Evolutionary conservation across 306 rosid genomes (phyloP).

Genomic region (Fagus crenata): DNA sequence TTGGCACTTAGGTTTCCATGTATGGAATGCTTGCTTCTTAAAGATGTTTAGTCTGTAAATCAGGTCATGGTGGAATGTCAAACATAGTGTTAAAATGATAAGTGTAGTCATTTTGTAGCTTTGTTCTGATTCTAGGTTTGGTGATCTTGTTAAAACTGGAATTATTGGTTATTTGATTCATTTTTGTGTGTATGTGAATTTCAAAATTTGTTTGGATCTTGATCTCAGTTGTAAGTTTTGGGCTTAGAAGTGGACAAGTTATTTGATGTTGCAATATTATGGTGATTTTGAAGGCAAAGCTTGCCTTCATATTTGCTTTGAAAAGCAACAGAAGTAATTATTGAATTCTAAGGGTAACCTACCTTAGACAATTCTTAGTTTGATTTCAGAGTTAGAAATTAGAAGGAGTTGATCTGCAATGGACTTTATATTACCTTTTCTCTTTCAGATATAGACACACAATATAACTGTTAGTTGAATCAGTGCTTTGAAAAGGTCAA

Average conservation of each 20-base stretch:
- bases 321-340: neutral
- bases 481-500: too few relatives aligned
- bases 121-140: neutral
- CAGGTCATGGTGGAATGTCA: neutral
- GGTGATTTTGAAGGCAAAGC: neutral
- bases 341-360: neutral
- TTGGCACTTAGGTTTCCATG: neutral
- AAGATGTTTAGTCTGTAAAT: neutral
- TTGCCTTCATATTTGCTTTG: neutral
- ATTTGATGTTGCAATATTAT: neutral
- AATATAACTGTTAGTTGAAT: too few relatives aligned
- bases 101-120: neutral
- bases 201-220: neutral
- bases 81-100: neutral
- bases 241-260: neutral
- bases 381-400: too few relatives aligned
- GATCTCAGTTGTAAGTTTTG: neutral
- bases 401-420: too few relatives aligned
- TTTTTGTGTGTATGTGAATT: neutral
- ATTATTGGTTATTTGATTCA: neutral
- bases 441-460: too few relatives aligned
- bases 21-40: neutral
- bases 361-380: too few relatives aligned
- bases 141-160: neutral
- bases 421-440: too few relatives aligned